These are phyloP conservation scores for Scheffersomyces illinoinensis DNA, from an alignment of 1,139 yeast genomes.

Conservation along the genomic window DNA sequence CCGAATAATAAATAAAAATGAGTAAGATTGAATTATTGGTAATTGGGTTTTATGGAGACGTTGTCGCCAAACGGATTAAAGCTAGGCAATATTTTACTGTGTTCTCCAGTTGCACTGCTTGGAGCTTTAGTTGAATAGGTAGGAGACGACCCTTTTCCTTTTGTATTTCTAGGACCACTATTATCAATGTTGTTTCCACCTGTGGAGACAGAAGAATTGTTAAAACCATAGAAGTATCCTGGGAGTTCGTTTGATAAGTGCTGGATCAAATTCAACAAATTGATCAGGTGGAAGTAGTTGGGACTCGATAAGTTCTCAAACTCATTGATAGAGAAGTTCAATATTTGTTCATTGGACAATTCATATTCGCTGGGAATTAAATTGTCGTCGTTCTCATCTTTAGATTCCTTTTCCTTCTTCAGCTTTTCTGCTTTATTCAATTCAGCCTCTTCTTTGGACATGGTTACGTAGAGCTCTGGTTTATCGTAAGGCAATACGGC, in stretches of 20 bases:
- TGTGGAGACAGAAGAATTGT: constrained; percentile 13
- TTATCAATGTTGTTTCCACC: constrained; percentile 3
- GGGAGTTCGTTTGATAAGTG: constrained; percentile 34
- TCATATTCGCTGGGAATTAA: constrained; percentile 44
- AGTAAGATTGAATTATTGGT: background rate
- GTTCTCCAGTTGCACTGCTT: constrained; percentile 2
- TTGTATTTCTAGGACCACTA: background rate
- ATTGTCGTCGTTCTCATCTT: background rate
- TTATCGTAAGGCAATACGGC: constrained; percentile 59
- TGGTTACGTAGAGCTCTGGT: constrained; percentile 30
- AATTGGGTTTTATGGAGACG: background rate
- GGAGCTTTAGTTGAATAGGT: background rate
- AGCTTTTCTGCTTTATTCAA: background rate
- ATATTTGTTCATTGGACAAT: constrained; percentile 41
- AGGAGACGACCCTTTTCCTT: constrained; percentile 1
- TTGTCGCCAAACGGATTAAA: constrained; percentile 34
- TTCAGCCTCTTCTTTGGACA: constrained; percentile 6
- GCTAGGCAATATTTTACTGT: constrained; percentile 22
- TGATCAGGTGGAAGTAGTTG: constrained; percentile 46
- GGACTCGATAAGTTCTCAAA: constrained; percentile 36
- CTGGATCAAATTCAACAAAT: constrained; percentile 37
- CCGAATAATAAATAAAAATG: background rate
- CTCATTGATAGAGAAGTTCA: constrained; percentile 41
- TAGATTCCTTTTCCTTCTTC: constrained; percentile 10
- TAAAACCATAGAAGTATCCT: constrained; percentile 48